Base-by-base conservation (phyloP, 2,329 filamentous ascomycete genomes). In the Penicillium sp. region DNA sequence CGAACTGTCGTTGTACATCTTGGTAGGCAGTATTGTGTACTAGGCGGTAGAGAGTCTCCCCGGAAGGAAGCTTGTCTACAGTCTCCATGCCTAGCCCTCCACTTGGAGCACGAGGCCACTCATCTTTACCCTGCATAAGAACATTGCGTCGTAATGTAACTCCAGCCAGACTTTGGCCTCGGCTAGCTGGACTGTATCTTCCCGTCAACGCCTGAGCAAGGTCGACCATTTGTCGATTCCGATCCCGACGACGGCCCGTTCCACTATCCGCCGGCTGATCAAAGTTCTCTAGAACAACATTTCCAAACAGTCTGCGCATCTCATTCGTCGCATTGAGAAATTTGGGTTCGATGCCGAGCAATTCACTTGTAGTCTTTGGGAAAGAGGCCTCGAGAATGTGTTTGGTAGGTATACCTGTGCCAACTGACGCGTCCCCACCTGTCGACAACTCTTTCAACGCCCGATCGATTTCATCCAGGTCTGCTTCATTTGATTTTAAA, bases 301-400 rank as follows among this genome's bases (percentile, higher is more conserved):
- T 83, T 5, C 88, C 88, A 70, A 90, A 91, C 0, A 91, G 76
- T 62, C 82, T 84, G 56, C 86, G 88, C 91, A 99, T 97, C 77
- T 99, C 94, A 68, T 96, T 96, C 36, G 88, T 81, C 8, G 90
- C 90, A 70, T 93, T 92, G 11, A 99, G 82, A 65, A 92, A 85
- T 63, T 89, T 84, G 0, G 87, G 84, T 64, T 89, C 87, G 50
- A 90, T 78, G 3, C 81, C 76, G 0, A 90, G 76, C 13, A 89
- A 73, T 21, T 80, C 76, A 74, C 71, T 83, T 60, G 78, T 79
- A 48, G 65, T 68, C 56, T 68, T 74, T 8, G 72, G 60, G 51
- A 73, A 75, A 7, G 55, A 59, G 19, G 53, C 49, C 44, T 82
- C 74, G 15, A 57, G 62, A 21, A 34, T 50, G 46, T 76, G 70